phyloP scores from a whole-genome alignment of 441 rosid genomes.

The Mallotus repandus region DNA sequence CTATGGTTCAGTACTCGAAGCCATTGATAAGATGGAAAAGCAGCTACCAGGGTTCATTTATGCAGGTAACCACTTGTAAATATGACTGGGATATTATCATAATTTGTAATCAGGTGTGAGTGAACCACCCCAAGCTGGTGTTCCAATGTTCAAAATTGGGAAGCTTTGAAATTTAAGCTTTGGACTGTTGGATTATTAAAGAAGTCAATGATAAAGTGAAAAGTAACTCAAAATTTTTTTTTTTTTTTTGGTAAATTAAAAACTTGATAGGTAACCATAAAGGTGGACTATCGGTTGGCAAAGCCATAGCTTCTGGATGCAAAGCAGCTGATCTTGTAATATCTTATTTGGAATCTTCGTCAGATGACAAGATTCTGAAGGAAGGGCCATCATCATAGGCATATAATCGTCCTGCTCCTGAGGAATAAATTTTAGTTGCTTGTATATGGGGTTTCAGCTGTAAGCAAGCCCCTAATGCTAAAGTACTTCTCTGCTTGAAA shows the following conservation, averaged over 20 bases:
- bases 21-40: slow-evolving; percentile 71
- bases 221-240: neutral
- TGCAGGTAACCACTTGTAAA: slow-evolving; percentile 55
- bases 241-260: slow-evolving; percentile 16
- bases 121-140: neutral
- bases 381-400: slow-evolving; percentile 15
- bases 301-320: slow-evolving; percentile 78
- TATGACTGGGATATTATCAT: slow-evolving; percentile 1
- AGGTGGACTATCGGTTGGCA: slow-evolving; percentile 87
- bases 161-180: neutral
- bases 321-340: slow-evolving; percentile 87
- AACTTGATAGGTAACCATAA: slow-evolving; percentile 71
- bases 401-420: neutral
- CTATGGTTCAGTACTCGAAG: slow-evolving; percentile 65
- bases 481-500: too few species aligned
- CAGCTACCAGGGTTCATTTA: slow-evolving; percentile 92
- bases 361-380: slow-evolving; percentile 36
- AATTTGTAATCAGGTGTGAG: neutral
- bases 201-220: neutral
- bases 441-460: neutral
- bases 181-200: neutral
- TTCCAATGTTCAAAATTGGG: neutral
- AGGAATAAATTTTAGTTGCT: neutral
- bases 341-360: slow-evolving; percentile 65
- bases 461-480: neutral